phyloP scores from a whole-genome alignment of 352 stramenopile species.

The Phytophthora syringae region DNA sequence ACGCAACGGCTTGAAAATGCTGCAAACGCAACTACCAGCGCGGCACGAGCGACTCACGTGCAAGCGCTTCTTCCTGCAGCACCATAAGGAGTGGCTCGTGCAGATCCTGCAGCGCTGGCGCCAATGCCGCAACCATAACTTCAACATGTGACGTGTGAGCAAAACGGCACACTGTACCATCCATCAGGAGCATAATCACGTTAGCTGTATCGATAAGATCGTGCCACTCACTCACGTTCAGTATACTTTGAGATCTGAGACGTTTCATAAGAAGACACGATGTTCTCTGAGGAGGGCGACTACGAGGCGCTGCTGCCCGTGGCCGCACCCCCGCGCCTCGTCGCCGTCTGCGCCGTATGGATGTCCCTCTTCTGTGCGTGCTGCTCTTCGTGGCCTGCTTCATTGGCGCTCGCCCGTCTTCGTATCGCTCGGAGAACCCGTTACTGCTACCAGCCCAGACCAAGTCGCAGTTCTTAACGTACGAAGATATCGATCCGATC shows the following conservation, averaged over 20 bases:
- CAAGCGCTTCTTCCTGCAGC: slow-evolving; percentile 19
- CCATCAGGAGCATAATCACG: slow-evolving; percentile 19
- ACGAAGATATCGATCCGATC: slow-evolving; percentile 52
- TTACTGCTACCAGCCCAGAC: slow-evolving; percentile 15
- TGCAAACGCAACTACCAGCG: slow-evolving; percentile 23
- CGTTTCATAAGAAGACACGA: slow-evolving; percentile 14
- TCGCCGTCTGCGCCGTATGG: slow-evolving; percentile 49
- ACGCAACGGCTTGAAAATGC: slow-evolving; percentile 10
- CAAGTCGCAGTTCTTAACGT: slow-evolving; percentile 53
- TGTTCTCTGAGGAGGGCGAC: slow-evolving; percentile 27
- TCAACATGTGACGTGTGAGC: slow-evolving; percentile 38
- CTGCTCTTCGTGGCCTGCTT: slow-evolving; percentile 62
- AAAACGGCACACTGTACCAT: slow-evolving; percentile 26
- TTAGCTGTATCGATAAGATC: slow-evolving; percentile 11
- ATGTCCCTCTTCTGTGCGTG: slow-evolving; percentile 54
- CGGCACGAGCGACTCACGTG: slow-evolving; percentile 25
- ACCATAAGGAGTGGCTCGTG: slow-evolving; percentile 13
- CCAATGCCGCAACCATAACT: background rate
- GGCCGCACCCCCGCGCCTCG: slow-evolving; percentile 11
- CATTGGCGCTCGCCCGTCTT: slow-evolving; percentile 49
- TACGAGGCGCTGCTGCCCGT: slow-evolving; percentile 32
- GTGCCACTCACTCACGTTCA: slow-evolving; percentile 12
- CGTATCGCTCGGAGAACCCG: slow-evolving; percentile 50
- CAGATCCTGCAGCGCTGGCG: slow-evolving; percentile 24
- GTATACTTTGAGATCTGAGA: slow-evolving; percentile 19